Base-by-base conservation (phyloP, 2,329 filamentous ascomycete species). In the Cytospora leucostoma region DNA sequence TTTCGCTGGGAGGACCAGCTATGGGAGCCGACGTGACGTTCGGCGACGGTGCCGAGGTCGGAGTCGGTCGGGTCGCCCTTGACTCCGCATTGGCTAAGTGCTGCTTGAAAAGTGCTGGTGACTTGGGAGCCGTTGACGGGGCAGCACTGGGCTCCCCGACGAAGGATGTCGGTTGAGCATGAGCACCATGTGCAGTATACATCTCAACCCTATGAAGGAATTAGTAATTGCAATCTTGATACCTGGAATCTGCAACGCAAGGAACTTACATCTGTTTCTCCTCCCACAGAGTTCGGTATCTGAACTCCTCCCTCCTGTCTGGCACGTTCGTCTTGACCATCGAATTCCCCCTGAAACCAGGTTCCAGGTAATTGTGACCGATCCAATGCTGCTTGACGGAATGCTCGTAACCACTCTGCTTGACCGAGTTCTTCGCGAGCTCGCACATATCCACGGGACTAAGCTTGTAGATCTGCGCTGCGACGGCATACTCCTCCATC, bases 381-480 rank as follows among this genome's bases (percentile, higher is more conserved):
- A 99, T 80, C 94, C 94, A 99, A 74, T 93, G 87, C 72, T 93
- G 88, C 77, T 99, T 99, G 71, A 98, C 82, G 13, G 88, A 84
- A 70, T 90, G 82, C 74, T 99, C 95, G 72, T 96, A 99, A 7
- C 95, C 95, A 74, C 92, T 96, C 75, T 99, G 95, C 70, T 89
- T 87, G 49, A 99, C 95, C 11, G 92, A 97, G 74, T 98, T 94
- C 77, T 97, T 97, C 32, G 95, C 95, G 63, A 99, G 78, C 77
- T 99, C 95, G 73, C 95, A 98, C 95, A 99, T 99, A 72, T 99
- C 95, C 4, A 98, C 93, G 0, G 94, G 90, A 71, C 89, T 96
- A 47, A 99, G 86, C 78, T 98, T 98, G 80, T 98, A 99, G 64
- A 99, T 99, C 77, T 99, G 95, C 5, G 95, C 95, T 4, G 95